A percentile compares a stretch with the other conserved stretches of the same genome.
Conservation (phyloP, 306 rosid species). For the Malus orientalis region DNA sequence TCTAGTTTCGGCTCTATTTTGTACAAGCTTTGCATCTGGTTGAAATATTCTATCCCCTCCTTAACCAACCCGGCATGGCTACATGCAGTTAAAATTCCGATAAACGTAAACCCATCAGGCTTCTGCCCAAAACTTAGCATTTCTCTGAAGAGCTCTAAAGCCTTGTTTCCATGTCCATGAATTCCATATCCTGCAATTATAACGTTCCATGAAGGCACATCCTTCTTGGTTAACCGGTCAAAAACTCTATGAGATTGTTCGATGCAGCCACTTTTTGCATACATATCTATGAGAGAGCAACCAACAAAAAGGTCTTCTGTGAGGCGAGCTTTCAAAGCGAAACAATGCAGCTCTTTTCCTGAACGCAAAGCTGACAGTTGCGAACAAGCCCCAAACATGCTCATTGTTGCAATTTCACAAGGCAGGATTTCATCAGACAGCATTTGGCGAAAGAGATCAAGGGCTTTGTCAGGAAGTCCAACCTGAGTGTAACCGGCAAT, state of each 20-base stretch:
- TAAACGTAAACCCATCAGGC: slow-evolving; percentile 65
- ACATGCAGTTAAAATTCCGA: slow-evolving; percentile 71
- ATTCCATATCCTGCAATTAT: slow-evolving; percentile 72
- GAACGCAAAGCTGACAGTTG: slow-evolving; percentile 50
- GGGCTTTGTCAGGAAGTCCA: slow-evolving; percentile 57
- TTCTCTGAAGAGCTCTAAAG: slow-evolving; percentile 52
- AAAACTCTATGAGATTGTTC: slow-evolving; percentile 51
- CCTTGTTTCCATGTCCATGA: slow-evolving; percentile 65
- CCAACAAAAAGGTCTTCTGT: slow-evolving; percentile 41
- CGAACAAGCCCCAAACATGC: slow-evolving; percentile 64
- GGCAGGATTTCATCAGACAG: slow-evolving; percentile 33
- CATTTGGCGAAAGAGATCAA: slow-evolving; percentile 59
- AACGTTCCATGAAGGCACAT: slow-evolving; percentile 65
- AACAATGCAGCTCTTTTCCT: slow-evolving; percentile 74
- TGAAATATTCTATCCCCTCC: slow-evolving; percentile 51
- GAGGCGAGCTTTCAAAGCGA: slow-evolving; percentile 41
- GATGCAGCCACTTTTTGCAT: slow-evolving; percentile 75
- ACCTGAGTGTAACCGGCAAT: slow-evolving; percentile 53
- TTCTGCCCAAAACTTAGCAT: slow-evolving; percentile 42
- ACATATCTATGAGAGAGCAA: slow-evolving; percentile 79
- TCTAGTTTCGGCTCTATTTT: slow-evolving; percentile 53
- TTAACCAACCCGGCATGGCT: slow-evolving; percentile 66
- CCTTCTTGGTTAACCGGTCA: slow-evolving; percentile 36
- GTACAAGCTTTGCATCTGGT: slow-evolving; percentile 48
- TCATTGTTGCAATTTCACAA: slow-evolving; percentile 33